Conservation (phyloP, 345 rosid genomes). For the Bruguiera sexangula region DNA sequence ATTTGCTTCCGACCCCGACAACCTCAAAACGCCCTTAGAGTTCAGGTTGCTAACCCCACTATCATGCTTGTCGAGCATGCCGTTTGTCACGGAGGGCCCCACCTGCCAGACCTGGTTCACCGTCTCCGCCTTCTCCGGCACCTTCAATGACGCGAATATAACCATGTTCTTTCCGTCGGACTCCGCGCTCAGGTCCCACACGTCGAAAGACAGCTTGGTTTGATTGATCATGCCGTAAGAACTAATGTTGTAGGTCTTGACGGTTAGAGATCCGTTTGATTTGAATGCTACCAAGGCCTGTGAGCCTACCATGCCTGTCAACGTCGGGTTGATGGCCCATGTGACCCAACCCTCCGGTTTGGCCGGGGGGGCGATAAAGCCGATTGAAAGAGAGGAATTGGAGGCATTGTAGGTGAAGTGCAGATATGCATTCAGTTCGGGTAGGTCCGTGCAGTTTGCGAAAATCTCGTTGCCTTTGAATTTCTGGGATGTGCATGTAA, state of each 20-base stretch:
- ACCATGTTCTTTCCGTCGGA: neutral
- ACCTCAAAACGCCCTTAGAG: neutral
- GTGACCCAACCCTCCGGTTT: constrained; percentile 57
- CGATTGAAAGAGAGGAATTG: constrained; percentile 16
- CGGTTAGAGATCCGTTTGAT: constrained; percentile 25
- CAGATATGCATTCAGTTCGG: constrained; percentile 10
- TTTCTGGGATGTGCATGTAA: constrained; percentile 51
- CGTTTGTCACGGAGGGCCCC: constrained; percentile 16
- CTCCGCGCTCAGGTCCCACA: constrained; percentile 23
- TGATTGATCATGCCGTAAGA: constrained; percentile 16
- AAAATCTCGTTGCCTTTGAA: constrained; percentile 1
- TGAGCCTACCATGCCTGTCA: constrained; percentile 50
- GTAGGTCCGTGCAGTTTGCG: constrained; percentile 25
- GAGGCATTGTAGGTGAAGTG: constrained; percentile 18
- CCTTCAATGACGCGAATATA: constrained; percentile 23
- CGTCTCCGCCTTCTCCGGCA: constrained; percentile 5
- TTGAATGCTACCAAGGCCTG: constrained; percentile 63
- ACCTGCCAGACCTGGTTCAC: constrained; percentile 33
- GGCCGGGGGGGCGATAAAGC: constrained; percentile 7
- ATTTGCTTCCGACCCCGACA: neutral
- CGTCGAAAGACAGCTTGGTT: constrained; percentile 19
- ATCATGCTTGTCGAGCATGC: constrained; percentile 5
- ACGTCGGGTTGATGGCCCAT: constrained; percentile 75
- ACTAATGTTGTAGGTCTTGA: constrained; percentile 21
- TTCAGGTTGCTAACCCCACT: neutral